These are phyloP conservation scores for Sphagnurus paluster DNA, from an alignment of 1,284 basidiomycete genomes.

Conservation along the genomic window DNA sequence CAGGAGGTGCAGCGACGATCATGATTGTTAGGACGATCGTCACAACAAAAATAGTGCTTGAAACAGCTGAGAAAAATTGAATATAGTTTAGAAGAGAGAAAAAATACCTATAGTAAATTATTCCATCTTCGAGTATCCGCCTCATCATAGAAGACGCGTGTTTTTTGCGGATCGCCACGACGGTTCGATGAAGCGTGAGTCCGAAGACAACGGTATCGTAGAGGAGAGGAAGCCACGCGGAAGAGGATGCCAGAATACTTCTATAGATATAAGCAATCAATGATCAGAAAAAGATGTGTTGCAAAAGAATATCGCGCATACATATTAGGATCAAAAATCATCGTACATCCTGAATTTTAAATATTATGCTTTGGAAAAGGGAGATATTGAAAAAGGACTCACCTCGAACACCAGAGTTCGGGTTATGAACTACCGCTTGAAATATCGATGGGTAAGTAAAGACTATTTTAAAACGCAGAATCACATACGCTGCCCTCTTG, in stretches of 20 bases:
- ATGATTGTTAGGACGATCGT: constrained; percentile 53
- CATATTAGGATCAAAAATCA: constrained; percentile 48
- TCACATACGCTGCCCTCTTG: constrained; percentile 39
- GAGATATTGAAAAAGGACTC: constrained; percentile 5
- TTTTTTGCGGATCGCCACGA: constrained; percentile 38
- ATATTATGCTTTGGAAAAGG: neutral
- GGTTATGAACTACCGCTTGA: constrained; percentile 39
- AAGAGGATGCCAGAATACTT: constrained; percentile 40
- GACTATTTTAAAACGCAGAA: constrained; percentile 10
- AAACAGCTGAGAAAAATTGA: neutral
- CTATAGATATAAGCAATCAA: constrained; percentile 21
- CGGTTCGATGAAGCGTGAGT: constrained; percentile 46
- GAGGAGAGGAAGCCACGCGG: constrained; percentile 55
- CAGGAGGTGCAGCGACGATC: constrained; percentile 44
- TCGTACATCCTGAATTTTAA: constrained; percentile 45
- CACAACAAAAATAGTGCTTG: constrained; percentile 52
- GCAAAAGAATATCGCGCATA: constrained; percentile 19
- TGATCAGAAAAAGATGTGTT: neutral
- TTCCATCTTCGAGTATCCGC: constrained; percentile 51
- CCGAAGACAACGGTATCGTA: constrained; percentile 55
- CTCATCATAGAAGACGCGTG: constrained; percentile 43
- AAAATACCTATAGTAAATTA: constrained; percentile 52
- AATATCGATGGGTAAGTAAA: neutral
- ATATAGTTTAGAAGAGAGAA: constrained; percentile 1
- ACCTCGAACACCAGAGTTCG: constrained; percentile 36